phyloP scores from a whole-genome alignment of 2,329 filamentous ascomycete genomes.

The Colletotrichum higginsianum region DNA sequence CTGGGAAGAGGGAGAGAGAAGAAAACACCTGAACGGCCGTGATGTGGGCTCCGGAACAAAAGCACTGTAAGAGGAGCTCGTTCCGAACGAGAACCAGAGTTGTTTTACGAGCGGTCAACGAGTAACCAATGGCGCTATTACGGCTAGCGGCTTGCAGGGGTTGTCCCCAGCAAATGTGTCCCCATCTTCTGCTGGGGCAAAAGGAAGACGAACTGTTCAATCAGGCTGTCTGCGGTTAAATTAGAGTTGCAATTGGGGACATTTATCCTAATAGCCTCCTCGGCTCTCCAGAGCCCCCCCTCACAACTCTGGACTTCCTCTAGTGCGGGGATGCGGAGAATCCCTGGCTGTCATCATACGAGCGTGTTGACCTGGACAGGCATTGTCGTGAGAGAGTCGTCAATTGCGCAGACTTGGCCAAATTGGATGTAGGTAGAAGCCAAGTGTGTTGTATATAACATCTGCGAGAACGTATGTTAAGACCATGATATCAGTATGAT shows the following conservation, averaged over 20 bases:
- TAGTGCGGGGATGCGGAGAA: conserved; percentile 36
- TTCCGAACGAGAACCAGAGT: conserved; percentile 27
- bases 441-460: not conserved
- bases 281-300: conserved; percentile 25
- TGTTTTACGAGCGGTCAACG: conserved; percentile 9
- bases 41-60: conserved; percentile 23
- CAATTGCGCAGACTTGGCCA: not conserved
- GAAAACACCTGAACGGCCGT: conserved; percentile 7
- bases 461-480: not conserved
- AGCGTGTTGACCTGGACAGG: not conserved
- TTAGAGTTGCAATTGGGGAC: conserved; percentile 24
- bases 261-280: conserved; percentile 43
- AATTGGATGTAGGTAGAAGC: not conserved
- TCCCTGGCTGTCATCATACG: conserved; percentile 13
- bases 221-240: conserved; percentile 43
- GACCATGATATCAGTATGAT: not conserved
- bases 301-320: conserved; percentile 8
- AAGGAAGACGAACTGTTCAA: conserved; percentile 24
- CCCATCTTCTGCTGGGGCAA: conserved; percentile 33
- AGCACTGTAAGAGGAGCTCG: conserved; percentile 21
- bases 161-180: conserved; percentile 19
- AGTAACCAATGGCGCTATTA: conserved; percentile 21
- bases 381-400: not conserved
- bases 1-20: not conserved
- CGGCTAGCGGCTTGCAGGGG: conserved; percentile 27